Conservation (phyloP, 2,329 filamentous ascomycete genomes). For the Paecilomyces dactylethromorphus region DNA sequence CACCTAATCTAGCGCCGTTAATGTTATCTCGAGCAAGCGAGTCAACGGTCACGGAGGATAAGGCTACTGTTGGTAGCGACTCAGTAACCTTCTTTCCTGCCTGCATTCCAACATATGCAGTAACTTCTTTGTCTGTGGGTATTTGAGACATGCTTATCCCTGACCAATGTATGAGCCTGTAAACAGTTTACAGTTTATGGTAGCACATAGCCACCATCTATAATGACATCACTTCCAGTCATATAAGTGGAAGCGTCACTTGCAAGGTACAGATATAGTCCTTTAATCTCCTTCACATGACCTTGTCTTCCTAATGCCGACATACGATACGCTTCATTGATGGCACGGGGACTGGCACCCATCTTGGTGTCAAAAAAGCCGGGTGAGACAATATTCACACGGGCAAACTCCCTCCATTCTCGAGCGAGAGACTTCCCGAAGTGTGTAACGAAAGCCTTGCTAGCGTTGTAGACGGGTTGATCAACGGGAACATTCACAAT, state of each 20-base stretch:
- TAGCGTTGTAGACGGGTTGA: constrained; percentile 52
- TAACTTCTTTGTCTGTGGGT: too few relatives aligned
- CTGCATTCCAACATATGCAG: too few relatives aligned
- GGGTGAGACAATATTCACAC: constrained; percentile 50
- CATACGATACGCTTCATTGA: constrained; percentile 43
- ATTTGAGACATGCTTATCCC: too few relatives aligned
- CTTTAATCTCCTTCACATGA: constrained; percentile 28
- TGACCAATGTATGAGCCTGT: too few relatives aligned
- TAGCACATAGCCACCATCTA: not conserved
- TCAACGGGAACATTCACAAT: constrained; percentile 49
- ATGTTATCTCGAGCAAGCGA: not conserved
- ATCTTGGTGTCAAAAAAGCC: constrained; percentile 54
- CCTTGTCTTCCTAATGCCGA: constrained; percentile 37
- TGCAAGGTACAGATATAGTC: constrained; percentile 7
- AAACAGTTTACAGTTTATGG: not conserved
- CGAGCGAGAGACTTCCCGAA: constrained; percentile 50
- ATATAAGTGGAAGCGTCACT: not conserved
- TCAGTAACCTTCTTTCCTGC: too few relatives aligned
- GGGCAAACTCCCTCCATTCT: constrained; percentile 53
- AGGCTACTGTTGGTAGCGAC: not conserved
- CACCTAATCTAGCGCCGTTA: not conserved
- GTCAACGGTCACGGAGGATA: not conserved
- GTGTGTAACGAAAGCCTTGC: constrained; percentile 51
- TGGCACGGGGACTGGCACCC: constrained; percentile 37
- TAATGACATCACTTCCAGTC: not conserved